Base-by-base conservation (phyloP, 768 basidiomycete genomes). In the Pleurotus salmoneostramineus region DNA sequence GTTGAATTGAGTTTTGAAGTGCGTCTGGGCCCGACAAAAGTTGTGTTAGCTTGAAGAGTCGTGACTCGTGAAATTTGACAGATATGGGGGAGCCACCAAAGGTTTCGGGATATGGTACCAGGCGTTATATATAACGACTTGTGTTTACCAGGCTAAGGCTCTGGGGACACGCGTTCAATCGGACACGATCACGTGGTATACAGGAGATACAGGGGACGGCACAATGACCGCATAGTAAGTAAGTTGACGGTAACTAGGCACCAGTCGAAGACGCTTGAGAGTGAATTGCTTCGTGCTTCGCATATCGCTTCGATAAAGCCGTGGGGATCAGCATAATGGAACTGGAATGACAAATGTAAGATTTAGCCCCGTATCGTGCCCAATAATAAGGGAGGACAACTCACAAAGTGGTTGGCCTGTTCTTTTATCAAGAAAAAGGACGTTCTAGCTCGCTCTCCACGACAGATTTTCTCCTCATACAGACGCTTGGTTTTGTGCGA, bases 391-490 rank as follows among this genome's bases (percentile, higher is more conserved):
- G 37, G 37, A 40, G n/a, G n/a, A n/a, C 3, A 40, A 40, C 37
- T 40, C 37, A 40, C 37, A 40, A 40, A 40, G n/a, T 40, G 37
- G n/a, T 40, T 40, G 10, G 37, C 37, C 37, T 40, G 10, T n/a
- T 40, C n/a, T 8, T 40, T 40, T 1, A n/a, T 8, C 37, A 40
- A n/a, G 37, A 40, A 40, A n/a, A 40, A 40, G 37, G 37, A 27
- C 21, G 21, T 27, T 27, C 21, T 27, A 27, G 2, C 32, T 42
- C 64, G 61, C 37, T 65, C 58, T 0, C 68, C 68, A 3, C 59
- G 50, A 2, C 15, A 42, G 12, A 52, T 37, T 21, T 50, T 44
- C 49, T 71, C 66, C 31, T 68, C 33, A 46, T 70, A 63, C 31
- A 57, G 7, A 11, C 55, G 54, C 56, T 67, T 37, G 1, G 64